A percentile compares a stretch with the other conserved stretches of the same genome.
These are phyloP conservation scores for Anacardium occidentale DNA, from an alignment of 345 rosid species.

Conservation along the genomic window DNA sequence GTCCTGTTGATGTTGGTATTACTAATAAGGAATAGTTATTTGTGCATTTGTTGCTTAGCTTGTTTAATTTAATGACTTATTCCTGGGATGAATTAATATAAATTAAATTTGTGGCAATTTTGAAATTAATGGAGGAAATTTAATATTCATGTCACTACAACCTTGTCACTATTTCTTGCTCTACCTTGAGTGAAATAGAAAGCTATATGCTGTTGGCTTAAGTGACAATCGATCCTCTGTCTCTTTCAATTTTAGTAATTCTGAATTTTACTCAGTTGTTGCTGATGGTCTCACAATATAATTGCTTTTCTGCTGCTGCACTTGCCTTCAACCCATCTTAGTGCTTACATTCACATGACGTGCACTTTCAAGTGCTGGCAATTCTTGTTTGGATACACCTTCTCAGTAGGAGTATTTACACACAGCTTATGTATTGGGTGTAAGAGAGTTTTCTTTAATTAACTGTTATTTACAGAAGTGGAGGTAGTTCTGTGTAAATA, in stretches of 20 bases:
- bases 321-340: neutral
- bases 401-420: neutral
- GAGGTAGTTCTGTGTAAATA: neutral
- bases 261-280: neutral
- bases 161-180: neutral
- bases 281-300: neutral
- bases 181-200: neutral
- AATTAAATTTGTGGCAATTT: neutral
- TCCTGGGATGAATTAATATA: neutral
- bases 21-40: neutral
- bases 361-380: neutral
- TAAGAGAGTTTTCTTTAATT: neutral
- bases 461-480: neutral
- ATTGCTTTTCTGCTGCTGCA: neutral
- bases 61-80: neutral
- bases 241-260: neutral
- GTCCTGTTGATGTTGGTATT: neutral
- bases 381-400: neutral
- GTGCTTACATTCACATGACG: neutral
- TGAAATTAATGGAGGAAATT: neutral
- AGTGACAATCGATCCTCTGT: neutral
- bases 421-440: neutral
- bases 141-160: neutral
- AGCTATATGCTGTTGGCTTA: neutral
- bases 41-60: neutral